Evolutionary conservation across 805 yeast species (phyloP).

Genomic region (Debaryomyces castellii): DNA sequence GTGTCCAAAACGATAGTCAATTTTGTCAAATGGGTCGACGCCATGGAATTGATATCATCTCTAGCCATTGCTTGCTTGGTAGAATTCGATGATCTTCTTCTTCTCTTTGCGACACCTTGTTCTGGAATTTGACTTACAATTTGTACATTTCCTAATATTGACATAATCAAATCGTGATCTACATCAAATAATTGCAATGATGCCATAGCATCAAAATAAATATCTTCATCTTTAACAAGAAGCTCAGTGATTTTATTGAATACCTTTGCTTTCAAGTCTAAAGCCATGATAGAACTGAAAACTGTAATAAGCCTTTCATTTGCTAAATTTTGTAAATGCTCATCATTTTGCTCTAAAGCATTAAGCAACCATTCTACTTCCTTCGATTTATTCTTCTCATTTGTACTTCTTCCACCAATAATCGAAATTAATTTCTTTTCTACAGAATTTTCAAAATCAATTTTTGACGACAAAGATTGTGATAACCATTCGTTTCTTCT

Average conservation of each 20-base stretch:
- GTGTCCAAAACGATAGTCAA: conserved; percentile 79
- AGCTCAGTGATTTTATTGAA: conserved; percentile 50
- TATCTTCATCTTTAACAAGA: conserved; percentile 45
- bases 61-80: conserved; percentile 73
- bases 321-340: conserved; percentile 41
- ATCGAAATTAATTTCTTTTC: conserved; percentile 60
- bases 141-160: conserved; percentile 58
- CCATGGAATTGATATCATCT: conserved; percentile 69
- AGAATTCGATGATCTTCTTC: conserved; percentile 78
- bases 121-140: conserved; percentile 49
- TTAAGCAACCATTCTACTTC: conserved; percentile 63
- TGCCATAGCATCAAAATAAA: conserved; percentile 39
- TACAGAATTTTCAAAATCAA: conserved; percentile 48
- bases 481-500: conserved; percentile 45
- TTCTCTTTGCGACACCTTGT: conserved; percentile 63
- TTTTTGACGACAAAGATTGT: conserved; percentile 47
- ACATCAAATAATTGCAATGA: conserved; percentile 56
- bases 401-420: conserved; percentile 45
- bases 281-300: conserved; percentile 52
- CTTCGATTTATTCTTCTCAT: conserved; percentile 50
- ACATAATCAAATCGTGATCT: conserved; percentile 55
- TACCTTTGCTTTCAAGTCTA: conserved; percentile 56
- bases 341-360: conserved; percentile 45
- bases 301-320: conserved; percentile 52
- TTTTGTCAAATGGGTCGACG: conserved; percentile 74